phyloP scores from a whole-genome alignment of 768 basidiomycete species.

The Steccherinum ochraceum region DNA sequence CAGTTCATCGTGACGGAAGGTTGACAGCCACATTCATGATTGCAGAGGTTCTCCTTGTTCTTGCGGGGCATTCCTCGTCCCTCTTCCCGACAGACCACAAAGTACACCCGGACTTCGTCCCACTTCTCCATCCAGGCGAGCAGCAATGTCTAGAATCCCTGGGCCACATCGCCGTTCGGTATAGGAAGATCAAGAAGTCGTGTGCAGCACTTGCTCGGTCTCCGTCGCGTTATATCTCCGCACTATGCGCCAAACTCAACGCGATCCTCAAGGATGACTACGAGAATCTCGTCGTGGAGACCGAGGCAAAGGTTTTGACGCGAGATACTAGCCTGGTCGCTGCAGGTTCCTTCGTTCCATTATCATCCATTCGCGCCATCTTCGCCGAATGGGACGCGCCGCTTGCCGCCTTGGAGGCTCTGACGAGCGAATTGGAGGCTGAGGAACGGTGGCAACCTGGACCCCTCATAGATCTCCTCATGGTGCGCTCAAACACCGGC shows the following conservation, averaged over 20 bases:
- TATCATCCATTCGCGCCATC: slow-evolving; percentile 75
- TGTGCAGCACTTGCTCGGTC: slow-evolving; percentile 47
- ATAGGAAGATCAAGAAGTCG: slow-evolving; percentile 61
- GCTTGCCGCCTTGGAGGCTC: slow-evolving; percentile 58
- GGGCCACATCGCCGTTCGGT: slow-evolving; percentile 67
- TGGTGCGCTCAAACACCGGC: slow-evolving; percentile 68
- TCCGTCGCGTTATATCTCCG: slow-evolving; percentile 70
- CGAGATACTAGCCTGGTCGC: slow-evolving; percentile 74
- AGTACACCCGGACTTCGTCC: slow-evolving; percentile 56
- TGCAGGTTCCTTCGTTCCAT: slow-evolving; percentile 77
- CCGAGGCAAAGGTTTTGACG: slow-evolving; percentile 71
- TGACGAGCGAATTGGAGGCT: slow-evolving; percentile 58
- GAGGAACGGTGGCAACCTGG: slow-evolving; percentile 63
- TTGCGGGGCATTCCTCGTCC: slow-evolving; percentile 84
- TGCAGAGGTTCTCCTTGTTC: slow-evolving; percentile 79
- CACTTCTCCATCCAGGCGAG: slow-evolving; percentile 86
- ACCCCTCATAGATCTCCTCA: slow-evolving; percentile 72
- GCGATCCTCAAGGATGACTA: slow-evolving; percentile 77
- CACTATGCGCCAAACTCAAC: slow-evolving; percentile 67
- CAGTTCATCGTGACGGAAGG: background rate
- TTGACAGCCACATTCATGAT: slow-evolving; percentile 49
- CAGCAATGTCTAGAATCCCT: slow-evolving; percentile 78
- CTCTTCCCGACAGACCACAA: slow-evolving; percentile 60
- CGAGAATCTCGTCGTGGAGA: slow-evolving; percentile 70
- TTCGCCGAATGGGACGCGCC: slow-evolving; percentile 90